Evolutionary conservation across 106 monocot species (phyloP).

Genomic region (Dendrobium catenatum): DNA sequence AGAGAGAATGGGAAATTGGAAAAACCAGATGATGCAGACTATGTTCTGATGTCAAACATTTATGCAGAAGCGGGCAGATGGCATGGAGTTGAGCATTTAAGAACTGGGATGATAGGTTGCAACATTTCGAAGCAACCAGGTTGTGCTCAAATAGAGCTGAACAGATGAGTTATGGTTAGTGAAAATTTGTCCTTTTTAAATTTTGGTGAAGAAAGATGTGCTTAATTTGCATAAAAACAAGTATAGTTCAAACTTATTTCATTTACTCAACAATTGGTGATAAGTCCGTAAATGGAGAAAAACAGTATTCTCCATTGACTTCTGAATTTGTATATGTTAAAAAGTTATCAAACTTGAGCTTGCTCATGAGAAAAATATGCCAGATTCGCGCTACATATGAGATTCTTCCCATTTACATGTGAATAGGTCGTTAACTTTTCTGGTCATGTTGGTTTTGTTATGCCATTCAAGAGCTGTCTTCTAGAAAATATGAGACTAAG

Average conservation of each 20-base stretch:
- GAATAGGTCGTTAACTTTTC: not conserved
- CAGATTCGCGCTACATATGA: not conserved
- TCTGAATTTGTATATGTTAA: not conserved
- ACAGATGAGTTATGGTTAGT: not conserved
- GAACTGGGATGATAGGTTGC: conserved; percentile 23
- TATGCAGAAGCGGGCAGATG: conserved; percentile 64
- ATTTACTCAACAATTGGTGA: not conserved
- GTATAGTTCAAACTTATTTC: not conserved
- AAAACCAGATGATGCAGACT: conserved; percentile 24
- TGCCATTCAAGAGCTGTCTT: not conserved
- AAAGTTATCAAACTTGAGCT: not conserved
- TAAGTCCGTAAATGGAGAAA: not conserved
- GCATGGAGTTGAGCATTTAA: conserved; percentile 42
- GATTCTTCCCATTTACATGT: not conserved
- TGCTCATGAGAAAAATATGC: not conserved
- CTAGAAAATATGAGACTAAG: not conserved
- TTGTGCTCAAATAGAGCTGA: conserved; percentile 38
- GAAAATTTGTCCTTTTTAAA: not conserved
- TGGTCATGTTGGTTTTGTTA: not conserved
- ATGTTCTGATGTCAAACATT: conserved; percentile 55
- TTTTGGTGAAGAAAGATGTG: not conserved
- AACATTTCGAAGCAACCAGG: conserved; percentile 34
- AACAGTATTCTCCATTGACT: not conserved
- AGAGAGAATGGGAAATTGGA: conserved; percentile 37
- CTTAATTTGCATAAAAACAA: not conserved